Evolutionary conservation across 2,329 filamentous ascomycete species (phyloP).

Genomic region (Fusarium sp.): DNA sequence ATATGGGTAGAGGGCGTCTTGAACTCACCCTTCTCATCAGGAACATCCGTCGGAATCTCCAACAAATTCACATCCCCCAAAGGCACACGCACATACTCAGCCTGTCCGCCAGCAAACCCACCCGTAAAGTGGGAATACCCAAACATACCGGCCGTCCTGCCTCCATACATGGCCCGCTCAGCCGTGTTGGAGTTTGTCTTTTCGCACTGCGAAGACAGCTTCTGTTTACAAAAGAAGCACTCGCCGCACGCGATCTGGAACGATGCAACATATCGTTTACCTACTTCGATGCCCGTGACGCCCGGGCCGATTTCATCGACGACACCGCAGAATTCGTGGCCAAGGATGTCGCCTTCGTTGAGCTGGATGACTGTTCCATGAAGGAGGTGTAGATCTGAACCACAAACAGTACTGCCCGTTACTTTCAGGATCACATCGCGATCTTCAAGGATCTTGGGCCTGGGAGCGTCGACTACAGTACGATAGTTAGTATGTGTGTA

Average conservation of each 20-base stretch:
- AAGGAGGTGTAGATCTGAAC: slow-evolving; percentile 69
- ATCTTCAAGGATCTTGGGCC: slow-evolving; percentile 78
- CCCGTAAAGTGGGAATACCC: slow-evolving; percentile 84
- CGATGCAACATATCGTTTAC: slow-evolving; percentile 81
- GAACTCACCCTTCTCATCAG: slow-evolving; percentile 78
- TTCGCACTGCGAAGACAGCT: slow-evolving; percentile 83
- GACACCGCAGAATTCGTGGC: slow-evolving; percentile 70
- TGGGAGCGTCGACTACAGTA: slow-evolving; percentile 68
- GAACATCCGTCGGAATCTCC: slow-evolving; percentile 80
- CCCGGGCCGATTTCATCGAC: slow-evolving; percentile 66
- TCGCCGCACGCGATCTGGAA: slow-evolving; percentile 84
- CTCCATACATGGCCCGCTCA: slow-evolving; percentile 82
- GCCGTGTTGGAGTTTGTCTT: slow-evolving; percentile 80
- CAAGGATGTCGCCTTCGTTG: slow-evolving; percentile 74
- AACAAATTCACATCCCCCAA: slow-evolving; percentile 84
- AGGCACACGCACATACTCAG: slow-evolving; percentile 87
- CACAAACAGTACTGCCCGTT: slow-evolving; percentile 71
- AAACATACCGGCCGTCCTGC: slow-evolving; percentile 78
- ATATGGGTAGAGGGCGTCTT: too few relatives aligned
- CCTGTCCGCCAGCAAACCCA: slow-evolving; percentile 88
- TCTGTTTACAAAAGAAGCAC: slow-evolving; percentile 84
- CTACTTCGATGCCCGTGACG: slow-evolving; percentile 65
- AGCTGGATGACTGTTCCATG: slow-evolving; percentile 69
- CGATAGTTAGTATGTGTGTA: neutral
- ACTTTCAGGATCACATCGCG: slow-evolving; percentile 84